A percentile compares a stretch with the other conserved stretches of the same genome.
phyloP scores from a whole-genome alignment of 2,329 filamentous ascomycete species.

The Penicillium sumatraense region DNA sequence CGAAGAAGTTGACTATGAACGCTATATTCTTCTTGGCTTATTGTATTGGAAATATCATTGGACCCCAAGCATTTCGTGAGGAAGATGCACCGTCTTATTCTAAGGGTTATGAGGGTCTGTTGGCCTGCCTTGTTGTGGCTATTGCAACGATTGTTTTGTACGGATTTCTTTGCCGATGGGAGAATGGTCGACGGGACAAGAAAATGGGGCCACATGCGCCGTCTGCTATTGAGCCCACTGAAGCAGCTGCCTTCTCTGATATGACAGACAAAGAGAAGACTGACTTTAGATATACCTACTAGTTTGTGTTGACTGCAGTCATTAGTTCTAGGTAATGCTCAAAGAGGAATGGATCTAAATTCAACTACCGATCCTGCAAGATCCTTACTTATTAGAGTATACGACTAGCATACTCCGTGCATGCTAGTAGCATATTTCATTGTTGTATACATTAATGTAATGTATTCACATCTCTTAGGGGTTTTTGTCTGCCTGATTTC shows the following conservation, averaged over 20 bases:
- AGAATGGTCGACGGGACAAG: constrained; percentile 25
- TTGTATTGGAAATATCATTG: constrained; percentile 32
- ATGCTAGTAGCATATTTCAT: too few relatives aligned
- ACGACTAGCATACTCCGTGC: too few relatives aligned
- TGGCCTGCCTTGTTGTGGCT: constrained; percentile 25
- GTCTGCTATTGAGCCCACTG: constrained; percentile 10
- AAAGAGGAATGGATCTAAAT: too few relatives aligned
- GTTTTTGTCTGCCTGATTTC: too few relatives aligned
- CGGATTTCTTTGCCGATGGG: constrained; percentile 24
- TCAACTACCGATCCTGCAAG: too few relatives aligned
- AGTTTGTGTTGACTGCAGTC: too few relatives aligned
- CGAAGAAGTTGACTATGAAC: constrained; percentile 34
- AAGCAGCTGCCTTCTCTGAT: constrained; percentile 24
- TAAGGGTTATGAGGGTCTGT: constrained; percentile 22
- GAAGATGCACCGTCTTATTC: constrained; percentile 27
- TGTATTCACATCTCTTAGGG: too few relatives aligned
- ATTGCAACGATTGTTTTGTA: constrained; percentile 25
- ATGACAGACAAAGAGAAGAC: constrained; percentile 29
- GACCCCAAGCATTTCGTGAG: constrained; percentile 16
- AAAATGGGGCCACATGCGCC: neutral
- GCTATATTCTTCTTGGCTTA: constrained; percentile 30
- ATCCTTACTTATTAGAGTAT: too few relatives aligned
- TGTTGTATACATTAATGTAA: too few relatives aligned
- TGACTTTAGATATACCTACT: too few relatives aligned
- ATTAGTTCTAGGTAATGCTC: too few relatives aligned